These are phyloP conservation scores for Rhodamnia rubescens DNA, from an alignment of 345 rosid genomes.

Conservation along the genomic window DNA sequence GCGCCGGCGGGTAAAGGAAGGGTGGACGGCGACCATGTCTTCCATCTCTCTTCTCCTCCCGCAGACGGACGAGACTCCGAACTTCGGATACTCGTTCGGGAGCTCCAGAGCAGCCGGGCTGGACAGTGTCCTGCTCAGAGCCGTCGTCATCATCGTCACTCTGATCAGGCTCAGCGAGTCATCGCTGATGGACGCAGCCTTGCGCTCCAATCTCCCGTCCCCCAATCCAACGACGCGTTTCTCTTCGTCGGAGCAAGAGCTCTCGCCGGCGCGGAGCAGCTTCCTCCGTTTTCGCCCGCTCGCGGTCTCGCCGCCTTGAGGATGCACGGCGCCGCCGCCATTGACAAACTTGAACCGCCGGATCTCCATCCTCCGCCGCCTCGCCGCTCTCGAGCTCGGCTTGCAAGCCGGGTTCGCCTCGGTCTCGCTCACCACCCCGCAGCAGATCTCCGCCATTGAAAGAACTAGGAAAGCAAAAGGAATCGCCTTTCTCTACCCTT, in stretches of 20 bases:
- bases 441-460: constrained; percentile 50
- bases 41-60: constrained; percentile 91
- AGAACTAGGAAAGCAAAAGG: not conserved
- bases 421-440: constrained; percentile 36
- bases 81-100: constrained; percentile 25
- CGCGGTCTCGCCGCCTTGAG: not conserved
- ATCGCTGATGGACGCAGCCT: not conserved
- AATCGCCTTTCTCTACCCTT: not conserved
- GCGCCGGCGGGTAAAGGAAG: constrained; percentile 25
- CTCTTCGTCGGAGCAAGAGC: constrained; percentile 4
- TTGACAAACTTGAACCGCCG: constrained; percentile 36
- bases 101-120: not conserved
- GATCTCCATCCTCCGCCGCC: constrained; percentile 63
- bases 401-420: constrained; percentile 10
- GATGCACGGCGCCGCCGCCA: not conserved
- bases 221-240: not conserved
- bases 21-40: constrained; percentile 56
- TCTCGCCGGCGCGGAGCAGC: constrained; percentile 12
- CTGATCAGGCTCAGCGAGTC: not conserved
- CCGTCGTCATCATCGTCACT: not conserved
- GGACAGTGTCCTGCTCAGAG: not conserved
- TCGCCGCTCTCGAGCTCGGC: constrained; percentile 30
- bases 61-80: constrained; percentile 63
- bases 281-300: constrained; percentile 25
- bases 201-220: not conserved